Evolutionary conservation across 208 protist species (phyloP), one percentile per base, ranked within the genome.

Genomic region (Leptomonas pyrrhocoris): DNA sequence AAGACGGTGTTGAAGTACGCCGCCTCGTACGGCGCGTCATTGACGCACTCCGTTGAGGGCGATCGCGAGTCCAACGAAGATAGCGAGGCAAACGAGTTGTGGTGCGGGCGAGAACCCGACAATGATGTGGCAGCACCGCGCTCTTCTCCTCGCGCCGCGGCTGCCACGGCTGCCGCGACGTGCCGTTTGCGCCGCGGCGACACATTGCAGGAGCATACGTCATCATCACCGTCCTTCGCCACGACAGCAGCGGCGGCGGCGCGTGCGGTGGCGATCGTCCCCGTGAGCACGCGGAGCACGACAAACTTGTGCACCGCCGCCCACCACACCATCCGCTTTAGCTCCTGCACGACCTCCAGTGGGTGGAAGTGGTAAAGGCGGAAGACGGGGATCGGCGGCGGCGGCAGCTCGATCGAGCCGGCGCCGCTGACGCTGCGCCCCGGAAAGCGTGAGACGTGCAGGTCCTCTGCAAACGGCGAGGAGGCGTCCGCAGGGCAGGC

Each of bases 1-100:
- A 66, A n/a, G 16, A 66, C 60, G 5, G 60, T 66, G 46, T 66
- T 66, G 60, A 66, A 66, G 60, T 66, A 66, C 43, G 55, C 60
- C 21, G 60, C 60, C 11, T 66, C 60, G 60, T 66, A 18, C 15
- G 53, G 43, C 11, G 45, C 1, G 23, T 9, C 46, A 31, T 66
- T 46, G 4, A 55, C 12, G 60, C 60, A 55, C 11, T 66, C 60
- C 23, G 28, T 16, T n/a, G 60, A 66, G 46, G 60, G 31, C 27
- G 60, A 53, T 0, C 31, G 7, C 0, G 60, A 66, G 31, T 55
- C 60, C 30, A 42, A 2, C 15, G 43, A 40, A 18, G 58, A 53
- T 7, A 28, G 28, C 11, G 60, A 53, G 19, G 46, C 50, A 43
- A 36, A 64, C n/a, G 40, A 40, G 46, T 66, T 2, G 30, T 42